Percentiles rank a stretch among this genome's conserved stretches.
These are phyloP conservation scores for Setaria italica DNA, from an alignment of 202 grass and related monocot genomes.

Conservation along the genomic window DNA sequence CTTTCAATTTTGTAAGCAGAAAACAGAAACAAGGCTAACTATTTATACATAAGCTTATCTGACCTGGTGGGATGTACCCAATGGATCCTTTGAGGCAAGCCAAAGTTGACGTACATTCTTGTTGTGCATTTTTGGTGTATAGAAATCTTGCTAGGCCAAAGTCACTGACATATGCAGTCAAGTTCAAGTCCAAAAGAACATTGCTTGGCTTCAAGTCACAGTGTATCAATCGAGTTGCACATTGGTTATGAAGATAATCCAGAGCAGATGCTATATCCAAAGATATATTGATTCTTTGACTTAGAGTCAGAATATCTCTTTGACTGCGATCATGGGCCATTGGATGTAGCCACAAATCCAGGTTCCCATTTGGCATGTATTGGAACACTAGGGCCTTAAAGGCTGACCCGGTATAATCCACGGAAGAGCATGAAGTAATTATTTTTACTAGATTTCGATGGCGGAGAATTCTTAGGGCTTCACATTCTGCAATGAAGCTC, in stretches of 20 bases:
- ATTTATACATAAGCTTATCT: not conserved
- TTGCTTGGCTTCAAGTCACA: constrained; percentile 77
- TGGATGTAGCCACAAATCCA: constrained; percentile 53
- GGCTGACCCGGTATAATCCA: constrained; percentile 35
- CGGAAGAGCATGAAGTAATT: constrained; percentile 49
- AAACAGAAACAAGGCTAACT: not conserved
- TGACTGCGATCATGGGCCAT: not conserved
- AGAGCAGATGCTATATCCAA: constrained; percentile 53
- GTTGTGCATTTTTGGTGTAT: not conserved
- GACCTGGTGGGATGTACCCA: constrained; percentile 43
- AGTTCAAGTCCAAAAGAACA: constrained; percentile 58
- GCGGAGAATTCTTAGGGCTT: constrained; percentile 32
- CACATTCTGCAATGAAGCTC: constrained; percentile 47
- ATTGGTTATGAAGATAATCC: constrained; percentile 72
- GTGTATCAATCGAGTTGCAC: constrained; percentile 46
- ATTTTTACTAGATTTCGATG: constrained; percentile 59
- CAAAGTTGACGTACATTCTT: constrained; percentile 41
- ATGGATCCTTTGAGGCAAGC: constrained; percentile 62
- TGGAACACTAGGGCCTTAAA: constrained; percentile 57
- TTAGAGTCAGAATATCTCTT: constrained; percentile 25
- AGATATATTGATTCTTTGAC: constrained; percentile 54
- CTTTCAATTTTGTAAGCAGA: not conserved
- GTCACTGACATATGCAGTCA: constrained; percentile 49
- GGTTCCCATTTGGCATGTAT: constrained; percentile 52
- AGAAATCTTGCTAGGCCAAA: constrained; percentile 57